Evolutionary conservation across 306 rosid genomes (phyloP).

Genomic region (Cicer judaicum): DNA sequence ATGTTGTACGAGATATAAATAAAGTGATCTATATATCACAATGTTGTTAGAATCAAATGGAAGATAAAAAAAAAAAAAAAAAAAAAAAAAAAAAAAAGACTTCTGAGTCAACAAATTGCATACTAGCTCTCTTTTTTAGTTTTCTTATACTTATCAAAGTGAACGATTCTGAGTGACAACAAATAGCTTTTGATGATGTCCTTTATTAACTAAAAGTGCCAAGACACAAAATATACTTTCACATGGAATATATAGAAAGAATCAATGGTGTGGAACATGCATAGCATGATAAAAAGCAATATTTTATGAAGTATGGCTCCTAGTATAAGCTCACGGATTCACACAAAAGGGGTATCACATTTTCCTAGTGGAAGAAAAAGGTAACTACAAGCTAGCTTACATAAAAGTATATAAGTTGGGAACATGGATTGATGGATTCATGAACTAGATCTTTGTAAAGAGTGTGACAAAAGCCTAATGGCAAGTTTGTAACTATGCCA

Average conservation of each 20-base stretch:
- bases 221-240: conserved; percentile 14
- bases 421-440: no score
- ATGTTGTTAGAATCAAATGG: no score
- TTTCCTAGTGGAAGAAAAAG: neutral
- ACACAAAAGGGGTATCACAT: neutral
- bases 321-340: conserved; percentile 26
- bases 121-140: neutral
- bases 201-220: conserved; percentile 28
- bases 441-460: no score
- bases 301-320: conserved; percentile 4
- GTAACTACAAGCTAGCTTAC: neutral
- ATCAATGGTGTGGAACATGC: conserved; percentile 35
- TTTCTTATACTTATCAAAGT: conserved; percentile 7
- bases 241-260: conserved; percentile 4
- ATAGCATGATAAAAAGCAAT: neutral
- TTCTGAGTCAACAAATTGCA: neutral
- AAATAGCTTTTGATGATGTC: conserved; percentile 9
- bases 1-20: no score
- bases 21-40: no score
- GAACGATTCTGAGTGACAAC: conserved; percentile 11
- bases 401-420: no score
- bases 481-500: no score
- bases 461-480: no score
- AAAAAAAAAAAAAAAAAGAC: no score
- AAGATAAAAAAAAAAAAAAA: no score